These are phyloP conservation scores for Fragaria ananassa DNA, from an alignment of 306 rosid genomes.

Conservation along the genomic window DNA sequence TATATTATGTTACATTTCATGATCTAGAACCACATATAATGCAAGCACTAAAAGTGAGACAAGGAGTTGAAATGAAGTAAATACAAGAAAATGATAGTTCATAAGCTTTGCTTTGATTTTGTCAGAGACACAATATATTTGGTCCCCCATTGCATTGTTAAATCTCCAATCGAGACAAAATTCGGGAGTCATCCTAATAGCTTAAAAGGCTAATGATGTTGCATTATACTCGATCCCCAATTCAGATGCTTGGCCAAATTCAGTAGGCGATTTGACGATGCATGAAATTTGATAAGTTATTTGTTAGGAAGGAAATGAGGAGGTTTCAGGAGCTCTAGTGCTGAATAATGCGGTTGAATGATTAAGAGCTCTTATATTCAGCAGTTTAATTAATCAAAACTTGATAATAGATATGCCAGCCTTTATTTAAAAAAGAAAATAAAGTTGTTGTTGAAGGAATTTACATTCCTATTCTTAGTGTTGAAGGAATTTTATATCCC, in stretches of 20 bases:
- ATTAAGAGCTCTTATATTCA: too few species aligned
- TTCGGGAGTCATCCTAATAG: background rate
- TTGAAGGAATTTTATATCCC: too few species aligned
- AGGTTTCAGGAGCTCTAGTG: background rate
- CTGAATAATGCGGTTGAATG: background rate
- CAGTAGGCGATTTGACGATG: background rate
- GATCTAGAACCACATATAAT: background rate
- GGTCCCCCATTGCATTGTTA: background rate
- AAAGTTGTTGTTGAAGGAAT: too few species aligned
- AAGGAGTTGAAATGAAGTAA: background rate
- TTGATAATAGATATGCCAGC: too few species aligned
- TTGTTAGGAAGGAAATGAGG: background rate
- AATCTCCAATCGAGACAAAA: background rate
- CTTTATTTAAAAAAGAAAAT: too few species aligned
- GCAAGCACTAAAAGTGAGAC: background rate
- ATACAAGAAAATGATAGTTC: constrained; percentile 11
- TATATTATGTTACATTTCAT: background rate
- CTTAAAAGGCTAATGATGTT: background rate
- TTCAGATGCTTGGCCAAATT: background rate
- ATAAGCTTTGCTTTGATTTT: background rate
- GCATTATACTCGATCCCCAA: background rate
- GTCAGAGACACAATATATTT: background rate
- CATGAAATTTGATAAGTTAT: background rate
- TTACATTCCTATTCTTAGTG: too few species aligned
- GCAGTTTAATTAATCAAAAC: too few species aligned